phyloP scores from a whole-genome alignment of 805 yeast species.

The Wickerhamiella dianesei region DNA sequence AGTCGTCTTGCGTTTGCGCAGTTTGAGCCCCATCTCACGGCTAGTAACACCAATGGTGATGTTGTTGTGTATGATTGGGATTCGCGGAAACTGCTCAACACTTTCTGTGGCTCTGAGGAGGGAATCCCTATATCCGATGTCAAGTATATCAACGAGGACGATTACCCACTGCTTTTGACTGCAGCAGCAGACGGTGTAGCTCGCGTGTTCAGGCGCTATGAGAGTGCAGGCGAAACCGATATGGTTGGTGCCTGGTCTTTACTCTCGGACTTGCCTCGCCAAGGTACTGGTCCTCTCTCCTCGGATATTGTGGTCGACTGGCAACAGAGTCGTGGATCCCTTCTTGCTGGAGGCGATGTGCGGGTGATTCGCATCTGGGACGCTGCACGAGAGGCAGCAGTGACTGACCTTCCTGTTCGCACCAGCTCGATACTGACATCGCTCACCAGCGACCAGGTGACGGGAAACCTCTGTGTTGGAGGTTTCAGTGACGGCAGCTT shows the following conservation, averaged over 20 bases:
- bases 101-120: conserved; percentile 72
- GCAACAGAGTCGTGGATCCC: conserved; percentile 91
- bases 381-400: conserved; percentile 82
- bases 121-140: conserved; percentile 84
- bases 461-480: conserved; percentile 78
- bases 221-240: conserved; percentile 40
- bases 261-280: conserved; percentile 33
- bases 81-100: conserved; percentile 32
- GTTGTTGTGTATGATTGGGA: conserved; percentile 84
- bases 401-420: conserved; percentile 79
- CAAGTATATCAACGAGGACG: conserved; percentile 84
- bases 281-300: conserved; percentile 11
- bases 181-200: conserved; percentile 95
- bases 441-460: conserved; percentile 86
- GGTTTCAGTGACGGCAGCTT: conserved; percentile 87
- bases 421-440: conserved; percentile 81
- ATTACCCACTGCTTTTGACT: conserved; percentile 65
- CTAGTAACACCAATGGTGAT: conserved; percentile 72
- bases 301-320: conserved; percentile 74
- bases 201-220: conserved; percentile 67
- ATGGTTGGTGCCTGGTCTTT: conserved; percentile 87
- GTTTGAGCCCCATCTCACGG: conserved; percentile 70
- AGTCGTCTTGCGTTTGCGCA: conserved; percentile 62
- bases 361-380: conserved; percentile 90
- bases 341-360: conserved; percentile 88